Base-by-base conservation (phyloP, 768 basidiomycete genomes). In the Lactarius sp. region DNA sequence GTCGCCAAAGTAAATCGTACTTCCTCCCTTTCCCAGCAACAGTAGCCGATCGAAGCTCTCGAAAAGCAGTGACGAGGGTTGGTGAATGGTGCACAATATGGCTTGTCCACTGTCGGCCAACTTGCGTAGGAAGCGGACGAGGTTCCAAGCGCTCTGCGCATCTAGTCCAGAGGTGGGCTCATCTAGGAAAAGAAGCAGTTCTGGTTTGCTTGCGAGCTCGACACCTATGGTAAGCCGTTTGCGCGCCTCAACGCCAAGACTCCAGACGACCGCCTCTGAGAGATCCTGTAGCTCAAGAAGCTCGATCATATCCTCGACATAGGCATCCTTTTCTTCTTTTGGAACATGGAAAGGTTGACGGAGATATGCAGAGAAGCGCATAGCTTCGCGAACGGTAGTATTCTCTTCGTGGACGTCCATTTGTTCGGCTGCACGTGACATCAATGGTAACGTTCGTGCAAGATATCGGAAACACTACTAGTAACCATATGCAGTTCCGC, bases 221-320 rank as follows among this genome's bases (percentile, higher is more conserved):
- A 95, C 93, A 60, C 91, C 94, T 68, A 95, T 95, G 2, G 93
- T 94, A 33, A 94, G 79, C 8, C 92, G 86, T 72, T 95, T 95
- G 66, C 92, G 82, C 14, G 89, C 85, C 69, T 90, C 88, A 20
- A 85, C 82, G 57, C 80, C 80, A 47, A 90, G 78, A 68, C 82
- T 84, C 71, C 83, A 84, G 14, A 94, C 88, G 67, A 94, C 78
- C 0, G 90, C 92, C 66, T 94, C 93, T 0, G 92, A 85, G 1
- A 91, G 78, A 70, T 92, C 87, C 68, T 94, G 90, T 34, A 95
- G 78, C 73, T 94, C 93, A 34, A 94, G 80, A 16, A 94, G 80
- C 70, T 91, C 86, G 39, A 95, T 86, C 75, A 89, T 87, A 71
- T 87, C 92, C 73, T 90, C 88, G 37, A 90, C 88, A 60, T 93